A percentile compares a stretch with the other conserved stretches of the same genome.
These are phyloP conservation scores for Akebia trifoliata DNA, from an alignment of 164 flowering plant genomes.

Conservation along the genomic window DNA sequence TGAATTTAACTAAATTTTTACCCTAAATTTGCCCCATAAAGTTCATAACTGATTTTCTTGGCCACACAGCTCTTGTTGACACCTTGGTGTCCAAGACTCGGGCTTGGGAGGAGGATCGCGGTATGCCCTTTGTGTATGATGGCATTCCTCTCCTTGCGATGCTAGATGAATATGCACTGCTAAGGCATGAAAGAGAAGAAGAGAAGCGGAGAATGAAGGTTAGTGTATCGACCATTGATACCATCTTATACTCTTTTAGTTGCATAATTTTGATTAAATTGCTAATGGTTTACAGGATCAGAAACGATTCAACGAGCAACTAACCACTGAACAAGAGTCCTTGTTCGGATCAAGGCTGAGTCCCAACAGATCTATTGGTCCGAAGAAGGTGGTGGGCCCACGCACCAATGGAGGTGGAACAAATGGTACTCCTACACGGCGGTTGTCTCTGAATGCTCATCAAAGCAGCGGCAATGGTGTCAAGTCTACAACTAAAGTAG, in stretches of 20 bases:
- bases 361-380: constrained; percentile 57
- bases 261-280: too few relatives aligned
- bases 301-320: constrained; percentile 75
- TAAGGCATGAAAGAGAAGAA: constrained; percentile 93
- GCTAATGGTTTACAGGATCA: constrained; percentile 74
- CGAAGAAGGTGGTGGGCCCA: constrained; percentile 74
- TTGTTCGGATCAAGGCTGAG: constrained; percentile 75
- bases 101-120: constrained; percentile 90
- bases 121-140: constrained; percentile 69
- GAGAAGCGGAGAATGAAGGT: constrained; percentile 90
- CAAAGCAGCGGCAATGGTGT: constrained; percentile 44
- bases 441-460: constrained; percentile 59
- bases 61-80: constrained; percentile 49
- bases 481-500: constrained; percentile 58
- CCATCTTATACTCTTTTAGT: too few relatives aligned
- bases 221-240: too few relatives aligned
- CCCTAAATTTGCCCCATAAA: too few relatives aligned
- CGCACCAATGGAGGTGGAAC: constrained; percentile 66
- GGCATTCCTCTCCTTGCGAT: constrained; percentile 92
- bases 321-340: constrained; percentile 72
- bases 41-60: constrained; percentile 14
- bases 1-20: too few relatives aligned
- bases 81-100: constrained; percentile 76
- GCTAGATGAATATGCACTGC: constrained; percentile 95
- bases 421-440: constrained; percentile 68